Evolutionary conservation across 2,329 filamentous ascomycete species (phyloP).

Genomic region (Chaetomiaceae sp.): DNA sequence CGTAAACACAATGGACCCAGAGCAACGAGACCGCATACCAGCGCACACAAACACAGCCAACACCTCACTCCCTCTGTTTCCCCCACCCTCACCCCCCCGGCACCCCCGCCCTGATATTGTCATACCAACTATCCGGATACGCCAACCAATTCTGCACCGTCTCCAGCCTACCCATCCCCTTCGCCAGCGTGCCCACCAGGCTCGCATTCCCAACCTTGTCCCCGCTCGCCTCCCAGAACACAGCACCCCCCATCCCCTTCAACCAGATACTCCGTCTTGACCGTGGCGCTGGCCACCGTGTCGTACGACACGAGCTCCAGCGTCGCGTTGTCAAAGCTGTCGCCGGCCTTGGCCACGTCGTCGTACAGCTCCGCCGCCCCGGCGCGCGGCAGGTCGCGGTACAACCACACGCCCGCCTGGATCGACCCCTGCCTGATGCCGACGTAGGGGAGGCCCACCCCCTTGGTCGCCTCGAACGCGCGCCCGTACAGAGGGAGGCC

Average conservation of each 20-base stretch:
- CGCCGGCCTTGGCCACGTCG: conserved; percentile 55
- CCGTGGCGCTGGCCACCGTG: conserved; percentile 48
- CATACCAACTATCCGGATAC: conserved; percentile 52
- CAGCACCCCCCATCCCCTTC: conserved; percentile 62
- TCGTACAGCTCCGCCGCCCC: conserved; percentile 55
- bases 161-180: conserved; percentile 44
- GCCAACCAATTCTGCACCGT: conserved; percentile 44
- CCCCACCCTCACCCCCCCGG: conserved; percentile 12
- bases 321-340: conserved; percentile 56
- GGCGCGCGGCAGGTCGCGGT: conserved; percentile 60
- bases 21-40: no score
- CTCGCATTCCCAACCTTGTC: conserved; percentile 51
- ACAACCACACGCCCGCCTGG: conserved; percentile 64
- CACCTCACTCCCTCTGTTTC: background rate
- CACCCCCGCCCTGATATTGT: conserved; percentile 43
- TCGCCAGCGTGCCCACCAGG: conserved; percentile 50
- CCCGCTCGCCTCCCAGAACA: conserved; percentile 79
- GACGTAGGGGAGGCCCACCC: conserved; percentile 56
- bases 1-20: no score
- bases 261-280: conserved; percentile 61
- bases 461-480: conserved; percentile 62
- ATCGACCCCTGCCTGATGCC: conserved; percentile 55
- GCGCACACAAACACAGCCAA: background rate
- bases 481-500: conserved; percentile 77
- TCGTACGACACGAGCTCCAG: conserved; percentile 66